These are phyloP conservation scores for Thelephora ganbajun DNA, from an alignment of 768 basidiomycete species.

Conservation along the genomic window DNA sequence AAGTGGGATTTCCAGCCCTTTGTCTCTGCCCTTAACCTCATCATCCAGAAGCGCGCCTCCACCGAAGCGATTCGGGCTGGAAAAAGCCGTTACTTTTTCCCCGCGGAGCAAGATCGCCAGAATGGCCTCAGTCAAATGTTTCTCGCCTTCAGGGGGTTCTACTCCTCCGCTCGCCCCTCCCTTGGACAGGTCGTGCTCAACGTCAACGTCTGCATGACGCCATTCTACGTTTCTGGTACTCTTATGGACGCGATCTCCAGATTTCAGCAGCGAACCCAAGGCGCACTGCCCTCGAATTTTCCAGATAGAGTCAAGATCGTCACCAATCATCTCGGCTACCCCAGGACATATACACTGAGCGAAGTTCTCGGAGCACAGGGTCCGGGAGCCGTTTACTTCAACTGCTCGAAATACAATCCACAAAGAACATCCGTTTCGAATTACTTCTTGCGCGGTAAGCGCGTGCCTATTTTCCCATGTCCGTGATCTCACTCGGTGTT, in stretches of 20 bases:
- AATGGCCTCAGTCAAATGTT: not conserved
- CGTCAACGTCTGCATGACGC: constrained; percentile 38
- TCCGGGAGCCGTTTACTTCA: constrained; percentile 22
- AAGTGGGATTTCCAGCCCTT: constrained; percentile 43
- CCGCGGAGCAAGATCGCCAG: constrained; percentile 8
- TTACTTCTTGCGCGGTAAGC: constrained; percentile 51
- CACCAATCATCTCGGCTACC: constrained; percentile 42
- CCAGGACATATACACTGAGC: constrained; percentile 26
- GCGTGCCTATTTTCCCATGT: constrained; percentile 3
- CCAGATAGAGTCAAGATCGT: constrained; percentile 42
- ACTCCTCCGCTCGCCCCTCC: constrained; percentile 34
- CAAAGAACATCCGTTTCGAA: constrained; percentile 43
- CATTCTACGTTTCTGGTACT: constrained; percentile 45
- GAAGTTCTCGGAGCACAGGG: constrained; percentile 27
- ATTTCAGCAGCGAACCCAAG: constrained; percentile 27
- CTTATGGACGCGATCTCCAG: constrained; percentile 42
- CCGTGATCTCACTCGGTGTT: not conserved
- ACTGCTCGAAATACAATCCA: constrained; percentile 37
- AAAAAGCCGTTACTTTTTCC: constrained; percentile 54
- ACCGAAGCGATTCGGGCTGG: constrained; percentile 49
- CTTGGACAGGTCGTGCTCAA: constrained; percentile 39
- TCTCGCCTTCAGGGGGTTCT: constrained; percentile 32
- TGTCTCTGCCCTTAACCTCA: constrained; percentile 50
- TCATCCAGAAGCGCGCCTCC: constrained; percentile 43
- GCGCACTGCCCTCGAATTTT: constrained; percentile 34